Base-by-base conservation (phyloP, 768 basidiomycete genomes). In the Cystofilobasidium ferigula region DNA sequence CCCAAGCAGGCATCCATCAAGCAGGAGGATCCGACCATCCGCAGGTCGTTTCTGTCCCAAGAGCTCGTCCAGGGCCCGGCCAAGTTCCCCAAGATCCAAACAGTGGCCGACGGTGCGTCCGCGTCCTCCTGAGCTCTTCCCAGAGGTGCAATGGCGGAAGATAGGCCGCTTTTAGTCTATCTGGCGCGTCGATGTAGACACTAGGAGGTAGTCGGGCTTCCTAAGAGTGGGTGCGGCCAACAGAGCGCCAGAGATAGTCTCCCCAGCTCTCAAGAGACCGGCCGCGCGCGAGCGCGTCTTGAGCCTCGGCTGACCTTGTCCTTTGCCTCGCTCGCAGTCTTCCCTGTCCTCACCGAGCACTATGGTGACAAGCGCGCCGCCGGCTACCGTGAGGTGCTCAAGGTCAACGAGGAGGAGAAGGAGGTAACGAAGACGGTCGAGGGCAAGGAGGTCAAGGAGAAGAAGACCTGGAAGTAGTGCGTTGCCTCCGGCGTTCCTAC, bases 381-480 rank as follows among this genome's bases (percentile, higher is more conserved):
- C 35, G 72, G 58, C 3, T 73, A 72, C 38, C 63, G 75, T 30
- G 69, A 72, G 30, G 64, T 75, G n/a, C 64, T 74, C 16, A 71
- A 73, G 57, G 62, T 74, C 28, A 72, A 75, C 22, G 73, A 75
- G 60, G 75, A 76, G 71, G 71, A 61, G 53, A 76, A 76, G 69
- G 59, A 70, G 53, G 71, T 74, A 3, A 66, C 56, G 18, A 71
- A 70, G 64, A 68, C 68, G 20, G 75, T 71, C 30, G 73, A 73
- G 0, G 63, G 64, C 13, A 70, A 70, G 61, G 71, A 70, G 28
- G 64, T 70, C 8, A 71, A 69, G 34, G 74, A 72, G 58, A 71
- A 73, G 59, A 76, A 76, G 71, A 57, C 70, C 16, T 76, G 75
- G 75, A 76, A 75, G 61, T 76, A 72, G 74, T 76, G 64, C 70